These are phyloP conservation scores for Ashbya aceris DNA, from an alignment of 1,139 yeast genomes.

Conservation along the genomic window DNA sequence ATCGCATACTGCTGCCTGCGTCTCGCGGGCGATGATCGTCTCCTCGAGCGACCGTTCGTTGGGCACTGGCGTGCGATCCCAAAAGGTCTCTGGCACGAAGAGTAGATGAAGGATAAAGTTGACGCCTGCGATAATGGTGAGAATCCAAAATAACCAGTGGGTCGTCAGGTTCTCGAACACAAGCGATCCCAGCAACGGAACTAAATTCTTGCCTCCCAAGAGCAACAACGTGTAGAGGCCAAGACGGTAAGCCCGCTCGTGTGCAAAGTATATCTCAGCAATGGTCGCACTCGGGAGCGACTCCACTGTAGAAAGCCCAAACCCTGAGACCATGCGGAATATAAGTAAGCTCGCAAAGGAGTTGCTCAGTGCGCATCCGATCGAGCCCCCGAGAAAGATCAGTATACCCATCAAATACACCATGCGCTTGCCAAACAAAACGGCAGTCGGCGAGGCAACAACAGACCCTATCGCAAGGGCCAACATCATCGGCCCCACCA, in stretches of 20 bases:
- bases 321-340: conserved; percentile 48
- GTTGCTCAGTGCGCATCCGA: conserved; percentile 46
- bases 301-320: conserved; percentile 56
- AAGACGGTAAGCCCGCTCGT: conserved; percentile 55
- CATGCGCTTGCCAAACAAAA: conserved; percentile 44
- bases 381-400: conserved; percentile 43
- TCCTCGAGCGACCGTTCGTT: conserved; percentile 43
- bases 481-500: conserved; percentile 55
- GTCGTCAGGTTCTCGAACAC: conserved; percentile 42
- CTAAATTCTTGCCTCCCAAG: conserved; percentile 53
- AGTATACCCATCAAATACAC: conserved; percentile 45
- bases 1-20: background rate
- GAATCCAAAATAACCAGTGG: conserved; percentile 57
- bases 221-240: conserved; percentile 54
- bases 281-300: conserved; percentile 54
- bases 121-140: conserved; percentile 44
- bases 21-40: conserved; percentile 39
- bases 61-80: conserved; percentile 49
- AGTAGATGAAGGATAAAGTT: conserved; percentile 40
- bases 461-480: conserved; percentile 51
- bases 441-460: conserved; percentile 30
- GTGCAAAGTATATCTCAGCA: conserved; percentile 56
- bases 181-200: conserved; percentile 49
- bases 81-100: conserved; percentile 58
- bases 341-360: conserved; percentile 45